Conservation (phyloP, 2,329 filamentous ascomycete species). For the Ophiostoma perfectum region DNA sequence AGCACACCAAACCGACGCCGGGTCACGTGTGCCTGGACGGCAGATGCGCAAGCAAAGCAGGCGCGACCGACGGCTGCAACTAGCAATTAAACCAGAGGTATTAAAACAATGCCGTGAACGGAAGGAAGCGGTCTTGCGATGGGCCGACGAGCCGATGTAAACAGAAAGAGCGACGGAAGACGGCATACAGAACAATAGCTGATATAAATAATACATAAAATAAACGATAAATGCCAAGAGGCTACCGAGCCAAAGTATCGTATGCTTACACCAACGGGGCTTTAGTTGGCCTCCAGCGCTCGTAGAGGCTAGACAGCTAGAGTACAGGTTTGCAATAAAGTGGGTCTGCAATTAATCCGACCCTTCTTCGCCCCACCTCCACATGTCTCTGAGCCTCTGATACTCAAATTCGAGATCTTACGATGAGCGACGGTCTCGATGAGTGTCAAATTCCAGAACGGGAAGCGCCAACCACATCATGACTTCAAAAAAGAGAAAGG, state of each 20-base stretch:
- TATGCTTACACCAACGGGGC: too few relatives aligned
- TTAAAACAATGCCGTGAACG: too few relatives aligned
- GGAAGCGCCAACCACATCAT: too few relatives aligned
- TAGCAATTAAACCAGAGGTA: too few relatives aligned
- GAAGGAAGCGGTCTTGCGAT: too few relatives aligned
- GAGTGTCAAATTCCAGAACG: not conserved
- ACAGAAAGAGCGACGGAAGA: not conserved
- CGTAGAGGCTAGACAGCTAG: not conserved
- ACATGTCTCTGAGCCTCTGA: not conserved
- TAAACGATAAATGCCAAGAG: not conserved
- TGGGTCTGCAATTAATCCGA: constrained; percentile 6
- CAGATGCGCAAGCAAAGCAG: not conserved
- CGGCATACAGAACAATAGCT: not conserved
- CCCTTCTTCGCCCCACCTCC: constrained; percentile 10
- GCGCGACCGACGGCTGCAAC: not conserved
- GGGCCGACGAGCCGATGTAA: not conserved
- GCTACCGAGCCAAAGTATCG: too few relatives aligned
- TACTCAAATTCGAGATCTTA: not conserved
- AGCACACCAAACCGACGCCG: constrained; percentile 21
- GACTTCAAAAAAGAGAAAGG: constrained; percentile 4
- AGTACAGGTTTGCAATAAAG: constrained; percentile 7
- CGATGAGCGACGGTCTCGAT: too few relatives aligned
- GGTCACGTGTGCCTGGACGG: constrained; percentile 18
- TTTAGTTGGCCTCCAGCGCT: too few relatives aligned
- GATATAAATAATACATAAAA: not conserved